Conservation (phyloP, 768 basidiomycete genomes). For the Suillus tomentosus region DNA sequence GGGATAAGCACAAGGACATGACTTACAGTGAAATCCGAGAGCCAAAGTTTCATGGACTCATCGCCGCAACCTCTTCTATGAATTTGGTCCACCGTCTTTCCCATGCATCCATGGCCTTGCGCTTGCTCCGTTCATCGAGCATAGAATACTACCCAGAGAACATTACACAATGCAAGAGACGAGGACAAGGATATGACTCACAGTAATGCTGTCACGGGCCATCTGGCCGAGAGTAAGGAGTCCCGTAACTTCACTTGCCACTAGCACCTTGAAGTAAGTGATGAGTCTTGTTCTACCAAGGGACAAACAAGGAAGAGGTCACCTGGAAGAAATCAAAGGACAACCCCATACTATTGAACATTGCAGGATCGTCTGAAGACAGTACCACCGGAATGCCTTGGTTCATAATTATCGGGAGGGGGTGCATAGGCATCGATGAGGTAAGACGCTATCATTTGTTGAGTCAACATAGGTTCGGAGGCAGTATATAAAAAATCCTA, state of each 20-base stretch:
- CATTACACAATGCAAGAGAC: constrained; percentile 11
- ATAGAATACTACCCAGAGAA: constrained; percentile 47
- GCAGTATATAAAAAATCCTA: constrained; percentile 27
- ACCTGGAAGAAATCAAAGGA: constrained; percentile 79
- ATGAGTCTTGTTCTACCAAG: neutral
- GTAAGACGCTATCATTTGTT: constrained; percentile 56
- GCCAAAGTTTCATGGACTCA: constrained; percentile 20
- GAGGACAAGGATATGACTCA: constrained; percentile 19
- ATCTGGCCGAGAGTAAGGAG: constrained; percentile 58
- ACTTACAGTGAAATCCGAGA: constrained; percentile 38
- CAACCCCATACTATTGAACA: constrained; percentile 74
- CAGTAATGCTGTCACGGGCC: constrained; percentile 65
- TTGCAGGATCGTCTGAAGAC: constrained; percentile 71
- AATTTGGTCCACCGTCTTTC: constrained; percentile 49
- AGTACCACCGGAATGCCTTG: constrained; percentile 70
- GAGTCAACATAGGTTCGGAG: neutral
- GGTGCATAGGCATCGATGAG: constrained; percentile 77
- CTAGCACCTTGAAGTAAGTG: constrained; percentile 47
- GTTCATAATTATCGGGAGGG: constrained; percentile 65
- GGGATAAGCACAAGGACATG: neutral
- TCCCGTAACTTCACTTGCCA: constrained; percentile 64
- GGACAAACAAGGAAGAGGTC: constrained; percentile 14
- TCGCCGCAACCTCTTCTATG: constrained; percentile 37
- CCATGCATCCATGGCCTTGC: constrained; percentile 43
- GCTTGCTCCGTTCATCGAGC: constrained; percentile 48